Base-by-base conservation (phyloP, 768 basidiomycete species). In the Mycena belliarum region DNA sequence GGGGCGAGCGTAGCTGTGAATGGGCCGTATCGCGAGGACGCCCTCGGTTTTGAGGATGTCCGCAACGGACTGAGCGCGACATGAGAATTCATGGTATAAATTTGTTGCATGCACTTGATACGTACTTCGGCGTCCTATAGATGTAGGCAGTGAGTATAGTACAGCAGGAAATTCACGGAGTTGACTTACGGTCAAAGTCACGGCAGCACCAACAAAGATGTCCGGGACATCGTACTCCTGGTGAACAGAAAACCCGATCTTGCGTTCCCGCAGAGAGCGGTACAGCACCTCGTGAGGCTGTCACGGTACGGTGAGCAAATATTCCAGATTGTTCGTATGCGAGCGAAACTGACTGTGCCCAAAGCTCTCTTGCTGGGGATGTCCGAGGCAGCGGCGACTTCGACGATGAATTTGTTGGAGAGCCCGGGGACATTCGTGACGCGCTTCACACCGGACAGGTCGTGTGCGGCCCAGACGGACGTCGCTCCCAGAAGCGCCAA, bases 11-110 rank as follows among this genome's bases (percentile, higher is more conserved):
- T 81, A 74, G 25, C 65, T 65, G 40, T 71, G 71, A 32, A 86
- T 79, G 4, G 86, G 84, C n/a, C 81, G 79, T 64, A 87, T 80
- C 15, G 79, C 77, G 61, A 80, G 75, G n/a, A 88, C 78, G 21
- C 85, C 86, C 3, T 78, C 71, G 4, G 79, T 73, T 12, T 69
- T 67, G 12, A 74, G 67, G 35, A 89, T 69, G 16, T 75, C 67
- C 28, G 73, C 66, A 11, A 77, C 78, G 66, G 85, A 82, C 83
- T 86, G 47, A 15, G 40, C 41, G 3, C 32, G 5, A 28, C 37
- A 24, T 52, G 21, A 52, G 28, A 23, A 29, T 6, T 32, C 24
- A 14, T n/a, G n/a, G n/a, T n/a, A 18, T 29, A 25, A 40, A 12
- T 25, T 52, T 47, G 23, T 25, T 33, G 21, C 42, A 52, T 43